These are phyloP conservation scores for Posidonia oceanica DNA, from an alignment of 116 monocot genomes.

Conservation along the genomic window DNA sequence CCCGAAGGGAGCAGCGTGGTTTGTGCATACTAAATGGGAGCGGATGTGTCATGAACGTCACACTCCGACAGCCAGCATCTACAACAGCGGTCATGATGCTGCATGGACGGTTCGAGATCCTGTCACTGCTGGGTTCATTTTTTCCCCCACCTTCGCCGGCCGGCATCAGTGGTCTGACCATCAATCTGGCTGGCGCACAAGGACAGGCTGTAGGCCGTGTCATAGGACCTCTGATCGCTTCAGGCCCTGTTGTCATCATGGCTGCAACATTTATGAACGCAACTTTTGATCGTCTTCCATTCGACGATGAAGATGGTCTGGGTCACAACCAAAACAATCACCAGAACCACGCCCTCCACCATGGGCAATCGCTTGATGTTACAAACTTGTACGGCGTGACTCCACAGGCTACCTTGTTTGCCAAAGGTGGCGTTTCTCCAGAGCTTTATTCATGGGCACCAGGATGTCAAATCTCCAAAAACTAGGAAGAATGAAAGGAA, in stretches of 20 bases:
- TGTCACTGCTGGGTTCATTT: slow-evolving; percentile 29
- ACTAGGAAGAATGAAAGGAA: neutral
- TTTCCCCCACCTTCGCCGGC: slow-evolving; percentile 17
- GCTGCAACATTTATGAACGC: slow-evolving; percentile 24
- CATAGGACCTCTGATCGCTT: slow-evolving; percentile 24
- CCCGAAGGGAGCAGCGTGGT: slow-evolving; percentile 17
- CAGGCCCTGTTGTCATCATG: slow-evolving; percentile 29
- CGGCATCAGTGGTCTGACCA: slow-evolving; percentile 11
- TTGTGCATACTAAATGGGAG: slow-evolving; percentile 23
- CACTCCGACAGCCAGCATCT: slow-evolving; percentile 19
- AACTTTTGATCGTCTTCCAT: slow-evolving; percentile 25
- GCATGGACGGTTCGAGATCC: slow-evolving; percentile 32
- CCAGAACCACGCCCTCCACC: neutral
- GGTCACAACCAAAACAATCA: neutral
- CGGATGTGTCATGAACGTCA: slow-evolving; percentile 30
- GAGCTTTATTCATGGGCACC: slow-evolving; percentile 20
- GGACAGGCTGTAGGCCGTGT: slow-evolving; percentile 39
- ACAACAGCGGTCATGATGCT: slow-evolving; percentile 11
- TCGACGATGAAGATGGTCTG: slow-evolving; percentile 7
- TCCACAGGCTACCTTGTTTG: slow-evolving; percentile 9
- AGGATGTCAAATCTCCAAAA: slow-evolving; percentile 9
- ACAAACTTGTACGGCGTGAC: slow-evolving; percentile 5
- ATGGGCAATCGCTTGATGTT: slow-evolving; percentile 3
- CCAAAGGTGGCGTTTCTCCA: slow-evolving; percentile 4
- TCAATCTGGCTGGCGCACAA: slow-evolving; percentile 25